phyloP scores from a whole-genome alignment of 768 basidiomycete species.

The Russula compacta region DNA sequence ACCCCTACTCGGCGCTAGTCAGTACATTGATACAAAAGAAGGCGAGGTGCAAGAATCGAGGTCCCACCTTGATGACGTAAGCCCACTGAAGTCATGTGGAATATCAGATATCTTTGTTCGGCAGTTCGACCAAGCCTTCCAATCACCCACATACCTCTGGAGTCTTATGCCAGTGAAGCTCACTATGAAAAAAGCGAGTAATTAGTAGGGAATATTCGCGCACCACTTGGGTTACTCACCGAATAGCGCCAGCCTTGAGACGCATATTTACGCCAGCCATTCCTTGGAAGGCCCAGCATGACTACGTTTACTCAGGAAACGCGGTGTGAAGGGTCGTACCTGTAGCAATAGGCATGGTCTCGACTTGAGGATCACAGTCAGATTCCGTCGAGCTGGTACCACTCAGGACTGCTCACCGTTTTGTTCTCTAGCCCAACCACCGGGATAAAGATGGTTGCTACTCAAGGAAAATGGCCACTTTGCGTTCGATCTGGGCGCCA shows the following conservation, averaged over 20 bases:
- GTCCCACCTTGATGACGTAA: conserved; percentile 27
- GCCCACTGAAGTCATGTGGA: conserved; percentile 24
- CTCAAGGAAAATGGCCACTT: conserved; percentile 52
- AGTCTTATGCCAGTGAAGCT: conserved; percentile 31
- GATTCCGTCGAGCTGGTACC: background rate
- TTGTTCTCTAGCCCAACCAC: conserved; percentile 53
- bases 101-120: background rate
- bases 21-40: background rate
- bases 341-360: conserved; percentile 41
- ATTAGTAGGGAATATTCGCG: background rate
- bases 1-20: conserved; percentile 4
- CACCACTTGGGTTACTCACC: conserved; percentile 10
- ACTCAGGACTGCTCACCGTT: conserved; percentile 30
- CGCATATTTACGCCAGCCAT: conserved; percentile 30
- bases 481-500: conserved; percentile 33
- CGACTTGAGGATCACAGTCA: conserved; percentile 27
- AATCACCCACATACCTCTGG: conserved; percentile 20
- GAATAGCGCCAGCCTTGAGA: conserved; percentile 26
- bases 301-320: background rate
- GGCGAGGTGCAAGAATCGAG: background rate
- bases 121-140: background rate
- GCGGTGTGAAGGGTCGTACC: conserved; percentile 24
- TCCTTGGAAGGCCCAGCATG: background rate
- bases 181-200: conserved; percentile 8
- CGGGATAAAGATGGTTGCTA: conserved; percentile 46